Base-by-base conservation (phyloP, 768 basidiomycete species). In the Rickenella mellea region DNA sequence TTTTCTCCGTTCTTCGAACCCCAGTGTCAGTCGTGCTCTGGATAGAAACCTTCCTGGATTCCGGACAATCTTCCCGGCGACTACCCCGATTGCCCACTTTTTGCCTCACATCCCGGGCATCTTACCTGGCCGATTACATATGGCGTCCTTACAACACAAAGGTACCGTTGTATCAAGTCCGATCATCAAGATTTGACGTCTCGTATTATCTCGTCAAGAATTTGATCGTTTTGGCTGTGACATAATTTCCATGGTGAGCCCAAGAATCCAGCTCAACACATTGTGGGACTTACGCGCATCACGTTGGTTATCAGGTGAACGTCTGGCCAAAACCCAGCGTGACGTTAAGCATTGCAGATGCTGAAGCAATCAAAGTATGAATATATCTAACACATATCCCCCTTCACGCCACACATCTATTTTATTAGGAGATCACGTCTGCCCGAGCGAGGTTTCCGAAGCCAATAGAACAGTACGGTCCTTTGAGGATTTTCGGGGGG, bases 391-490 rank as follows among this genome's bases (percentile, higher is more conserved):
- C 10, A 5, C 3, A 8, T n/a, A 22, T 28, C 2, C 10, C 10
- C 7, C 12, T 10, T 17, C 11, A 22, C 21, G 11, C 22, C 9
- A n/a, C 24, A 28, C 3, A 42, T 14, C 12, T 15, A 20, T 11
- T 48, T n/a, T n/a, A n/a, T n/a, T n/a, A 79, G 77, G 76, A 78
- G 55, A 59, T 79, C 5, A 64, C 67, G 2, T 59, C 33, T 2
- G 19, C 19, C 19, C 33, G 33, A 8, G 58, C 66, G 9, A 67
- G 70, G 8, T 83, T 80, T 48, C 73, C 76, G 0, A 83, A 83
- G 50, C 71, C 75, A 5, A 51, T 73, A 0, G 47, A 67, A 4
- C 51, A 63, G 20, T 82, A 82, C 48, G 47, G 36, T 1, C 46
- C 63, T 10, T 55, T 83, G 11, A 44, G 57, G 1, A 63, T 76